Base-by-base conservation (phyloP, 805 yeast genomes). In the Lipomyces starkeyi region DNA sequence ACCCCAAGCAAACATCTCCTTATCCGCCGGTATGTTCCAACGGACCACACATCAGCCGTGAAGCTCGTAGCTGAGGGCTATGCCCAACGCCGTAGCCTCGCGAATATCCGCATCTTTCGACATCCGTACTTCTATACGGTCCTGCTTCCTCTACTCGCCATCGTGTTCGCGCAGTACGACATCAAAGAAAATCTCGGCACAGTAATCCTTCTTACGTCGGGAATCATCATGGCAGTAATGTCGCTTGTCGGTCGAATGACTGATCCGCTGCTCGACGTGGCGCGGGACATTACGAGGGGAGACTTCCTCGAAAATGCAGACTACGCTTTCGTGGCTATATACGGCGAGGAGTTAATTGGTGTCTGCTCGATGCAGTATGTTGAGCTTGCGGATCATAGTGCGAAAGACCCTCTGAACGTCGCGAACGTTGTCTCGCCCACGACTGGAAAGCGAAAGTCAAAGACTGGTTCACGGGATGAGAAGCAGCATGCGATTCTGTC, bases 211-310 rank as follows among this genome's bases (percentile, higher is more conserved):
- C 63, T 69, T 20, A 20, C 60, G 8, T 20, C 53, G 29, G 72
- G 72, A 25, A 49, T 69, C 35, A 20, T 53, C 40, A 64, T 69
- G 71, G 72, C 72, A 14, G 58, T 58, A 13, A 61, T 69, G 65
- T 67, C 71, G 43, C 71, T 69, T 32, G 73, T 69, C 47, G 68
- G 62, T 20, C 62, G 71, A 29, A 58, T 67, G 32, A 67, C 71
- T 17, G 71, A 69, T 47, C 66, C 67, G n/a, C 52, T 69, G 37
- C 35, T 27, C 27, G 65, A 63, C n/a, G 20, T 37, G 17, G 65
- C 72, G 11, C 54, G 60, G 43, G 60, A 57, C 22, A 59, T 68
- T 20, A 25, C 47, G n/a, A 63, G 54, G 61, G 65, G 62, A 20
- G 59, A 58, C 35, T 69, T 69, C 54, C 62, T 68, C 20, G 58